Evolutionary conservation across 345 rosid genomes (phyloP), one percentile per base, ranked within the genome.

Genomic region (Eucalyptus shirleyi): DNA sequence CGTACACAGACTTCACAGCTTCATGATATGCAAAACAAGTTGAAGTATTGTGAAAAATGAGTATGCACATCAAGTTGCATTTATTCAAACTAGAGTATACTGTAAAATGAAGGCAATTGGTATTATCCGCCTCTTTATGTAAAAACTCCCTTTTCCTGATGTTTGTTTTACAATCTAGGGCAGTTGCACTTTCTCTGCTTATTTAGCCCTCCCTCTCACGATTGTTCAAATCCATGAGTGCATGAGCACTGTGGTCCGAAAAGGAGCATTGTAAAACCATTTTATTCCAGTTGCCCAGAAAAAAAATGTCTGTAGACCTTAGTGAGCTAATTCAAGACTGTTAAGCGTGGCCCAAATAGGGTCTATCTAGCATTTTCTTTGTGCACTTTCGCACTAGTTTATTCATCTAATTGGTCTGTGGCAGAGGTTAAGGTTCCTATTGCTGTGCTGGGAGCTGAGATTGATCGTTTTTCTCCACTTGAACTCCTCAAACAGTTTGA

Each of bases 401-500:
- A 47, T 45, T 44, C 30, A 53, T 86, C 49, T 86, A 12, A 28
- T 28, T 49, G 59, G 21, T 12, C 26, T 80, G 89, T 91, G 18
- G 32, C 92, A 93, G 95, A 17, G 47, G 88, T 91, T 28, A 91
- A 88, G 88, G 93, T 88, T 88, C 95, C 94, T 50, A 88, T 92
- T 85, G 89, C 92, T 28, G 55, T 91, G 40, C 88, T 92, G 30
- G 95, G 94, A 87, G 95, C 94, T 28, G 95, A 93, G 91, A 87
- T 87, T 24, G 95, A 92, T 86, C 89, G 65, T 89, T 88, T 45
- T 5, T 92, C 92, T 55, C 95, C 94, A 32, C 95, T 91, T 50
- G 92, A 89, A 32, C 92, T 93, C 67, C 26, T 93, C 91, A 91
- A 91, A 88, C 92, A 92, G 91, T 93, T 91, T 86, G 94, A 92